Evolutionary conservation across 495 filamentous ascomycete genomes (phyloP).

Genomic region (Paragyromitra xinjiangensis): DNA sequence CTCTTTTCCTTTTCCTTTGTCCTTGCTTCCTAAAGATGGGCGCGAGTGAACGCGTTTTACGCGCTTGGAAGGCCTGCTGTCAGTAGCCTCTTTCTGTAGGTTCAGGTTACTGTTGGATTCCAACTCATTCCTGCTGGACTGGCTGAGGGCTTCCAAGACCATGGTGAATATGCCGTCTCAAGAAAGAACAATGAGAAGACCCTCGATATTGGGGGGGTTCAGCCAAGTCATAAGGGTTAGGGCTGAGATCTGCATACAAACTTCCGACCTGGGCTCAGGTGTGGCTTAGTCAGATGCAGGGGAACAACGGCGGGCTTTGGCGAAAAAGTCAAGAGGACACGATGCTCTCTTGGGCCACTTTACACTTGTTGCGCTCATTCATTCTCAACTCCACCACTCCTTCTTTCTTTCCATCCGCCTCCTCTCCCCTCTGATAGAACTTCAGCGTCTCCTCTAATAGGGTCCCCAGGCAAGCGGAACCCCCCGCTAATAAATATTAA

Average conservation of each 20-base stretch:
- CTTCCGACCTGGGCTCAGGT: conserved; percentile 20
- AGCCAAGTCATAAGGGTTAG: conserved; percentile 23
- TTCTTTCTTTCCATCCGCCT: conserved; percentile 31
- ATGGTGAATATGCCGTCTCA: conserved; percentile 21
- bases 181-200: neutral
- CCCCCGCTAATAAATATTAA: conserved; percentile 25
- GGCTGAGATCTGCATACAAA: conserved; percentile 13
- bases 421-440: conserved; percentile 21
- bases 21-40: neutral
- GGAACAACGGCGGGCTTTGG: conserved; percentile 32
- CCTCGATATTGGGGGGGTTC: conserved; percentile 11
- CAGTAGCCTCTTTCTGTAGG: conserved; percentile 5
- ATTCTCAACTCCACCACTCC: conserved; percentile 32
- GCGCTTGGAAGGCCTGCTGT: conserved; percentile 25
- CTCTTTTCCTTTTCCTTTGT: conserved; percentile 7
- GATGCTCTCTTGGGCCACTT: conserved; percentile 50
- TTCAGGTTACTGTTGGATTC: conserved; percentile 9
- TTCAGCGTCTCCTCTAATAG: conserved; percentile 36
- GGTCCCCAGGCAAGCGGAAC: conserved; percentile 32
- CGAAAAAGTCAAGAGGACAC: conserved; percentile 52
- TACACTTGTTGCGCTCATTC: conserved; percentile 37
- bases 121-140: conserved; percentile 25
- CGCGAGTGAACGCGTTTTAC: conserved; percentile 30
- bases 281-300: conserved; percentile 52
- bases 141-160: conserved; percentile 28